Conservation (phyloP, 148 eudicot species). For the Pouteria glomerata region DNA sequence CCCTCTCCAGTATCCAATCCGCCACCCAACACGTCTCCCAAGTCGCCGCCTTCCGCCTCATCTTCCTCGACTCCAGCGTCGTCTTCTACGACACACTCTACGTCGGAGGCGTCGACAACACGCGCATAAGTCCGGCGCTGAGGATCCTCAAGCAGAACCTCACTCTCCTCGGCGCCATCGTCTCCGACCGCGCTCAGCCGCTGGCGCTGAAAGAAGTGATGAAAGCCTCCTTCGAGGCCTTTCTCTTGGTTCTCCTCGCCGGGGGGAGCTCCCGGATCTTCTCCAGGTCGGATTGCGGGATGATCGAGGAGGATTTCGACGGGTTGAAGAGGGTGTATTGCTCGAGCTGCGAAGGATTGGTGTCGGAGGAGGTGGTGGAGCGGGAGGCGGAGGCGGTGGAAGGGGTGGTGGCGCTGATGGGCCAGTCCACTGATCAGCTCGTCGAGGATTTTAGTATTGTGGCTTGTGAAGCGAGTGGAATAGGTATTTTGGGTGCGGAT, state of each 20-base stretch:
- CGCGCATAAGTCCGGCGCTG: conserved; percentile 62
- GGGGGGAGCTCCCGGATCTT: conserved; percentile 72
- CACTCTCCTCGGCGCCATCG: conserved; percentile 58
- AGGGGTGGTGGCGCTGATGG: conserved; percentile 81
- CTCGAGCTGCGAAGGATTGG: conserved; percentile 52
- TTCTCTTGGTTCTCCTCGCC: conserved; percentile 72
- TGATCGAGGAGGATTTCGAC: conserved; percentile 72
- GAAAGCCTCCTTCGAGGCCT: conserved; percentile 87
- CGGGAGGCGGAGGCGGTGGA: conserved; percentile 70
- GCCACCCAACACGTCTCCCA: conserved; percentile 68
- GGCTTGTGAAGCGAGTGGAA: conserved; percentile 69
- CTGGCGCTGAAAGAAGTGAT: conserved; percentile 72
- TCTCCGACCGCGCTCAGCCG: conserved; percentile 68
- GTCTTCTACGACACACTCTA: conserved; percentile 68
- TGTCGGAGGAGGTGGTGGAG: conserved; percentile 65
- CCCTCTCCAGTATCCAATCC: conserved; percentile 38
- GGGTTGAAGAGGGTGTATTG: conserved; percentile 59
- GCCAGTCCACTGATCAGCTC: conserved; percentile 66
- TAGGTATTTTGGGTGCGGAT: conserved; percentile 49
- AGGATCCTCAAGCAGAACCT: conserved; percentile 70
- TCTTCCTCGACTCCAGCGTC: conserved; percentile 72
- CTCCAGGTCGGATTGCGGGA: conserved; percentile 39
- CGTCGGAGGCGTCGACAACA: conserved; percentile 35
- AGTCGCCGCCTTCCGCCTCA: conserved; percentile 74
- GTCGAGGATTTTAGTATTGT: conserved; percentile 67